phyloP scores from a whole-genome alignment of 192 early-diverging fungal species.

The Linderina pennispora region DNA sequence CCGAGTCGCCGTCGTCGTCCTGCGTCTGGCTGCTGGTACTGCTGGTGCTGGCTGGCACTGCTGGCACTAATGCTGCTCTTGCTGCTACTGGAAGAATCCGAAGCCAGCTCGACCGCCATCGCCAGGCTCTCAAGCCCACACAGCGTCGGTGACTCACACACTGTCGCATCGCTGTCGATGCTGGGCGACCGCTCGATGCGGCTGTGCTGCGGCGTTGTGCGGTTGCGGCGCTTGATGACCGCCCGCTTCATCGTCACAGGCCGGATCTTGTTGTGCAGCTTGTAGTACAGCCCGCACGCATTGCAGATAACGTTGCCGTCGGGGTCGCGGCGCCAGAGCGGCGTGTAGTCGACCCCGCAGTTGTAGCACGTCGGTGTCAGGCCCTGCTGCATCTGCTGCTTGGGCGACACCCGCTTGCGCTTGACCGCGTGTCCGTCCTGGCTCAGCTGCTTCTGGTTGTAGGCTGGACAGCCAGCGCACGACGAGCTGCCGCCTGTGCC shows the following conservation, averaged over 20 bases:
- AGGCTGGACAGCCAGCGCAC: constrained; percentile 36
- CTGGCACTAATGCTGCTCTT: too few relatives aligned
- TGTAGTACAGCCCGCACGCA: constrained; percentile 93
- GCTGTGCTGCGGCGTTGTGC: constrained; percentile 23
- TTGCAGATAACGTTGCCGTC: constrained; percentile 92
- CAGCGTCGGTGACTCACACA: neutral
- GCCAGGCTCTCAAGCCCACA: constrained; percentile 4
- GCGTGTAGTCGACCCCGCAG: constrained; percentile 84
- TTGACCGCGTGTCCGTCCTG: constrained; percentile 29
- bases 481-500: constrained; percentile 59
- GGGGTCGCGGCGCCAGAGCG: constrained; percentile 91
- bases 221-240: constrained; percentile 88
- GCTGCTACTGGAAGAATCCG: too few relatives aligned
- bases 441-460: constrained; percentile 14
- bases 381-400: constrained; percentile 44
- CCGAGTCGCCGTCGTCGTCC: too few relatives aligned
- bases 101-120: constrained; percentile 20
- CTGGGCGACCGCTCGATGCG: neutral
- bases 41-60: neutral
- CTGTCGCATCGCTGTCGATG: too few relatives aligned
- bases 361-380: constrained; percentile 62
- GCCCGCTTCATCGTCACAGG: constrained; percentile 86
- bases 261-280: constrained; percentile 84
- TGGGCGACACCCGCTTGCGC: constrained; percentile 37
- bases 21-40: neutral